Percentiles rank a stretch among this genome's conserved stretches.
Conservation (phyloP, 2,329 filamentous ascomycete genomes). For the Botryotinia globosa region DNA sequence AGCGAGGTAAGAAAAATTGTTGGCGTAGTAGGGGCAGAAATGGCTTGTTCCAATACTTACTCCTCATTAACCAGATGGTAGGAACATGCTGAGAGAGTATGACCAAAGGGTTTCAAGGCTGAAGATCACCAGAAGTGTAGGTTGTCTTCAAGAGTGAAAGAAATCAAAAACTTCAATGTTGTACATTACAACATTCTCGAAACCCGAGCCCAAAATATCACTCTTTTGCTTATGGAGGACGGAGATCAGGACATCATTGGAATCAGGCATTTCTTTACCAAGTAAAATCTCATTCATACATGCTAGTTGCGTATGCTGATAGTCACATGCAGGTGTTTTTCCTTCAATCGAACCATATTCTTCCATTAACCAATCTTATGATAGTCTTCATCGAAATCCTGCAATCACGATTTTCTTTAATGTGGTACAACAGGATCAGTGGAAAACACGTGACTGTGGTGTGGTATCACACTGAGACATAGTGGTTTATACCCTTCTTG, state of each 20-base stretch:
- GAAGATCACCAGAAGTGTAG: background rate
- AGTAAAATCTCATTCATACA: background rate
- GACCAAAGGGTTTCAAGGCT: background rate
- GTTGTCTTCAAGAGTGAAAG: background rate
- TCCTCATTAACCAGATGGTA: background rate
- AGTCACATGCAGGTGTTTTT: background rate
- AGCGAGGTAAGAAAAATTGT: background rate
- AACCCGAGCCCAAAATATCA: background rate
- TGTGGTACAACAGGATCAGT: conserved; percentile 3
- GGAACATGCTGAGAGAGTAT: background rate
- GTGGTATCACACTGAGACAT: background rate
- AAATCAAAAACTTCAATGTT: background rate
- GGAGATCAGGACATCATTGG: background rate
- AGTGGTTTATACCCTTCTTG: background rate
- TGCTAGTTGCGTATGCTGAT: background rate
- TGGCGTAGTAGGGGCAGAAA: background rate
- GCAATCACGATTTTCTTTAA: background rate
- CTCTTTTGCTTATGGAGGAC: background rate
- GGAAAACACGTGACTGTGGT: background rate
- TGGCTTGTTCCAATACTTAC: background rate
- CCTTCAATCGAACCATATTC: background rate
- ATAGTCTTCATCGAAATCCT: background rate
- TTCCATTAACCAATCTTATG: background rate
- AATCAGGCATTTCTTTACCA: background rate
- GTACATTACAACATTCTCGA: background rate